Conservation (phyloP, 805 yeast genomes). For the Ogataea trehaloabstinens region DNA sequence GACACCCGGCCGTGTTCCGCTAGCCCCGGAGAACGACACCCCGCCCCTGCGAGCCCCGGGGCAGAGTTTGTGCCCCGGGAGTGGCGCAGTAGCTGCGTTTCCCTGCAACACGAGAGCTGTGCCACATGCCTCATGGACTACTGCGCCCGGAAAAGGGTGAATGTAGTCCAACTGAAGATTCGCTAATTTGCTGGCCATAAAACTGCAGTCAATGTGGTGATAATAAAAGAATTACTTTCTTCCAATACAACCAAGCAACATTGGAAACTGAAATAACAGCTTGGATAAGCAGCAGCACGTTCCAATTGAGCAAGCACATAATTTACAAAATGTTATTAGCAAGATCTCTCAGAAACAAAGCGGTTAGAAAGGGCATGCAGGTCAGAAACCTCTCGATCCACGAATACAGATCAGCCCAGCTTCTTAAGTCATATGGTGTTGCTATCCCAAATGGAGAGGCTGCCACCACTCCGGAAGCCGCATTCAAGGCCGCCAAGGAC, state of each 20-base stretch:
- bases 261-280: not conserved
- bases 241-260: not conserved
- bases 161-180: not conserved
- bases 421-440: slow-evolving; percentile 77
- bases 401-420: slow-evolving; percentile 91
- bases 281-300: not conserved
- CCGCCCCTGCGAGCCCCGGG: no score
- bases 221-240: not conserved
- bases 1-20: no score
- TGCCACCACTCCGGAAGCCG: slow-evolving; percentile 86
- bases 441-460: slow-evolving; percentile 91
- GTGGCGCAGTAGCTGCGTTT: not conserved
- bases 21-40: no score
- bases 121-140: not conserved
- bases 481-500: slow-evolving; percentile 74
- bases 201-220: not conserved
- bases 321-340: not conserved
- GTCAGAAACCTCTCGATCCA: slow-evolving; percentile 83
- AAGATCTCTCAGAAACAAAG: slow-evolving; percentile 4
- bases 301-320: no score
- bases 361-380: slow-evolving; percentile 20
- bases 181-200: not conserved
- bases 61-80: not conserved
- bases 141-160: slow-evolving; percentile 3
- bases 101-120: no score